Percentiles rank a stretch among this genome's conserved stretches.
These are phyloP conservation scores for Acanthochlamys bracteata DNA, from an alignment of 106 monocot species.

Conservation along the genomic window DNA sequence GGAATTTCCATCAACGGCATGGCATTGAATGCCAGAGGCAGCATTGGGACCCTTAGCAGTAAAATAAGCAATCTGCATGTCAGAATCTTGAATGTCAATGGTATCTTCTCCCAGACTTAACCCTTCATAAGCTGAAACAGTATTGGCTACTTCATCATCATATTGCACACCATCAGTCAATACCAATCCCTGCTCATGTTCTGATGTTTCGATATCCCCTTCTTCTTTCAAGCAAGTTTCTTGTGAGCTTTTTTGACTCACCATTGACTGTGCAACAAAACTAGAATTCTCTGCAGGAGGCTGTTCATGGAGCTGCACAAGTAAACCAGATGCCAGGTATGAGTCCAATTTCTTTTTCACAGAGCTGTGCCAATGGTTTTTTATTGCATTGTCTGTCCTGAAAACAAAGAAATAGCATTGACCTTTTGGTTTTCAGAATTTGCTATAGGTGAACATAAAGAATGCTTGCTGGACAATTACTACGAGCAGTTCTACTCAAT, in stretches of 20 bases:
- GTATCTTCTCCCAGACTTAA: conserved; percentile 19
- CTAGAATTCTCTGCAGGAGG: conserved; percentile 23
- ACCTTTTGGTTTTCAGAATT: neutral
- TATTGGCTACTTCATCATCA: conserved; percentile 28
- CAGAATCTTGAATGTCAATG: conserved; percentile 13
- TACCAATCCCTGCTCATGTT: conserved; percentile 42
- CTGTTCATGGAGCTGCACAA: conserved; percentile 43
- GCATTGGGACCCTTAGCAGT: conserved; percentile 4
- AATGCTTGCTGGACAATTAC: no score
- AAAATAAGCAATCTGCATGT: conserved; percentile 16
- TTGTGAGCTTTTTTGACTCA: conserved; percentile 21
- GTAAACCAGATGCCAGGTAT: conserved; percentile 56
- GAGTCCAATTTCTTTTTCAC: conserved; percentile 88
- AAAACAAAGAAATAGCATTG: neutral
- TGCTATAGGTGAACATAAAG: no score
- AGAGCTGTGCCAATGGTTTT: conserved; percentile 99
- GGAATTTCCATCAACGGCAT: conserved; percentile 4
- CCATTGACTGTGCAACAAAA: conserved; percentile 8
- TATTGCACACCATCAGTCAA: conserved; percentile 31
- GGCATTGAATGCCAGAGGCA: conserved; percentile 7
- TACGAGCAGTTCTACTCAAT: no score
- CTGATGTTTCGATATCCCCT: conserved; percentile 42
- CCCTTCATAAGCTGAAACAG: conserved; percentile 18
- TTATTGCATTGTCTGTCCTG: conserved; percentile 98
- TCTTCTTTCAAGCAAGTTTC: conserved; percentile 24